Evolutionary conservation across 176 grass and related monocot species (phyloP).

Genomic region (Aegilops tauschii): DNA sequence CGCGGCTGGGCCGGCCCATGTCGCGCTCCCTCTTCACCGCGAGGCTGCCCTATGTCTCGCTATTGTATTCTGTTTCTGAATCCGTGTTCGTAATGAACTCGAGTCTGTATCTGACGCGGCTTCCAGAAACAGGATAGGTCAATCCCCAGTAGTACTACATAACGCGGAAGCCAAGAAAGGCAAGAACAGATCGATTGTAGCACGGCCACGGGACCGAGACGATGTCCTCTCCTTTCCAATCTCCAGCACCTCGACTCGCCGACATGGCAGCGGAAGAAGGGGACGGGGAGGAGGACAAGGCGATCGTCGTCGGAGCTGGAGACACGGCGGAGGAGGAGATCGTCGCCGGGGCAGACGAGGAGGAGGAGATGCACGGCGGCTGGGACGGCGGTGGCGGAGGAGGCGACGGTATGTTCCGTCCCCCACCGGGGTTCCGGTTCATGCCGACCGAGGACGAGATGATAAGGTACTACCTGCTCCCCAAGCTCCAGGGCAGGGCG

Average conservation of each 20-base stretch:
- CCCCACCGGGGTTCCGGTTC: constrained; percentile 22
- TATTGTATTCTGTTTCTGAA: too few relatives aligned
- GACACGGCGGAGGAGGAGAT: not conserved
- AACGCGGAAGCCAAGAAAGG: not conserved
- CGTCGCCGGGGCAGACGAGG: not conserved
- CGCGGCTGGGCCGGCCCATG: too few relatives aligned
- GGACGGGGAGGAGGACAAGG: not conserved
- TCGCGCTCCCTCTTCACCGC: too few relatives aligned
- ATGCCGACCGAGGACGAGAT: not conserved
- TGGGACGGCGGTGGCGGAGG: not conserved
- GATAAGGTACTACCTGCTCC: constrained; percentile 31
- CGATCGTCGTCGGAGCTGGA: not conserved
- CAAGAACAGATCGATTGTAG: not conserved
- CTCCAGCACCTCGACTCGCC: not conserved
- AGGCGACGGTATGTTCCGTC: not conserved
- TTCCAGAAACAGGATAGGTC: too few relatives aligned
- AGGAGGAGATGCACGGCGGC: not conserved
- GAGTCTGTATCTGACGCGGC: too few relatives aligned
- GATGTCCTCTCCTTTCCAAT: not conserved
- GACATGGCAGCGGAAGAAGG: not conserved
- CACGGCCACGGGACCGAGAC: not conserved
- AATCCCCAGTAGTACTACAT: not conserved
- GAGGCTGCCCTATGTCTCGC: too few relatives aligned
- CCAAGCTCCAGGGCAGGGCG: constrained; percentile 16
- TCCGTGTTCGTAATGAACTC: too few relatives aligned